These are phyloP conservation scores for Alloascoidea hylecoeti DNA, from an alignment of 805 yeast genomes.

Conservation along the genomic window DNA sequence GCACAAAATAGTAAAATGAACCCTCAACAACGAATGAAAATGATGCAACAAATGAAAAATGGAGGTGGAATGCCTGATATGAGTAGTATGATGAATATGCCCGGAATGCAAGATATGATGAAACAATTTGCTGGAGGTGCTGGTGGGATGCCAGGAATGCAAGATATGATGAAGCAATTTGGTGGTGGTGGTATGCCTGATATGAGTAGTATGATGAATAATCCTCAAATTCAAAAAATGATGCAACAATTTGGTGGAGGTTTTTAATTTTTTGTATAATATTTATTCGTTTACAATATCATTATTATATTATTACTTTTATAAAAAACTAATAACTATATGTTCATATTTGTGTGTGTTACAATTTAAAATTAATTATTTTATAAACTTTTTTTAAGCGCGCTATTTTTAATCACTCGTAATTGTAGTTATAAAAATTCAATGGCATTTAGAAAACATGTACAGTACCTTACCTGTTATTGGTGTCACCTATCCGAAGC, in stretches of 20 bases:
- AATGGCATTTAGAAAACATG: too few species aligned
- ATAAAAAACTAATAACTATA: slow-evolving; percentile 3
- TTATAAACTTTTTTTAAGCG: too few species aligned
- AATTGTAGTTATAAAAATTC: too few species aligned
- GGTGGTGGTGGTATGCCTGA: slow-evolving; percentile 53
- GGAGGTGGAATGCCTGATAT: slow-evolving; percentile 49
- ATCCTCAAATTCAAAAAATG: slow-evolving; percentile 34
- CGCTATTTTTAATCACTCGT: too few species aligned
- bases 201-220: slow-evolving; percentile 48
- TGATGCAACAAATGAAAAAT: slow-evolving; percentile 31
- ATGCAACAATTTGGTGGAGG: slow-evolving; percentile 31
- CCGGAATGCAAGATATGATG: slow-evolving; percentile 12
- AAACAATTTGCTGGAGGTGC: slow-evolving; percentile 40
- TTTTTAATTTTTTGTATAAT: background rate
- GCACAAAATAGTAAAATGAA: slow-evolving; percentile 24
- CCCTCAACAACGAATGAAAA: slow-evolving; percentile 33
- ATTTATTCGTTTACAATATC: background rate
- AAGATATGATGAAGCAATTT: slow-evolving; percentile 1
- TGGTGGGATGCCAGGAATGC: slow-evolving; percentile 16
- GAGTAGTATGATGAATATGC: slow-evolving; percentile 28
- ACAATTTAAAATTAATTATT: too few species aligned
- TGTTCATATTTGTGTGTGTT: too few species aligned
- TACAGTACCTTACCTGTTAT: too few species aligned
- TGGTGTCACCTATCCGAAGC: too few species aligned
- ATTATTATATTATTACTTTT: background rate